phyloP scores from a whole-genome alignment of 306 rosid species.

The Arachis stenosperma region DNA sequence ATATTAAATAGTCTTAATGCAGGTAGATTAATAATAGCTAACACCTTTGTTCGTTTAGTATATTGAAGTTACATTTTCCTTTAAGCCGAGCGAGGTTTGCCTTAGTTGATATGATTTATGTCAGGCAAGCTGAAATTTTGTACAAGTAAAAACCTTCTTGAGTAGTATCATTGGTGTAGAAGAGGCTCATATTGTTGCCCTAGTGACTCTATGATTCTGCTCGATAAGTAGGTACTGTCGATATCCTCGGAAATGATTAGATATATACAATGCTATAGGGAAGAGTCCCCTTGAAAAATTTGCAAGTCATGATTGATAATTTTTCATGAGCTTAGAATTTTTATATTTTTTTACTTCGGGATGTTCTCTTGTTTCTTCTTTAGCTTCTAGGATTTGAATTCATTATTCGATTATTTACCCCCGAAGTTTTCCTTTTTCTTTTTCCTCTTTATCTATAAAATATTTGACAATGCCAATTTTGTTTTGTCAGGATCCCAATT shows the following conservation, averaged over 20 bases:
- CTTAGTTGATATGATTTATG: too few species aligned
- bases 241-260: slow-evolving; percentile 8
- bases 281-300: slow-evolving; percentile 1
- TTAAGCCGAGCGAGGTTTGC: too few species aligned
- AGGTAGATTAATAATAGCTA: too few species aligned
- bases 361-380: slow-evolving; percentile 15
- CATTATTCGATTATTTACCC: too few species aligned
- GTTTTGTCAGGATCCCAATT: too few species aligned
- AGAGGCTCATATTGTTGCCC: slow-evolving; percentile 6
- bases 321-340: slow-evolving; percentile 10
- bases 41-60: too few species aligned
- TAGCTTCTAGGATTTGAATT: neutral
- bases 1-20: too few species aligned
- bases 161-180: neutral
- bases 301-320: slow-evolving; percentile 26
- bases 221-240: slow-evolving; percentile 18
- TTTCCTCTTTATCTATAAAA: too few species aligned
- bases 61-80: too few species aligned
- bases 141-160: slow-evolving; percentile 24
- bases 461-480: too few species aligned
- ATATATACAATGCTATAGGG: neutral
- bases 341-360: neutral
- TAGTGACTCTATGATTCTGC: slow-evolving; percentile 14
- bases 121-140: neutral
- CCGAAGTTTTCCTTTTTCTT: too few species aligned